A percentile compares a stretch with the other conserved stretches of the same genome.
phyloP scores from a whole-genome alignment of 2,329 filamentous ascomycete species.

The Clarireedia monteithiana region DNA sequence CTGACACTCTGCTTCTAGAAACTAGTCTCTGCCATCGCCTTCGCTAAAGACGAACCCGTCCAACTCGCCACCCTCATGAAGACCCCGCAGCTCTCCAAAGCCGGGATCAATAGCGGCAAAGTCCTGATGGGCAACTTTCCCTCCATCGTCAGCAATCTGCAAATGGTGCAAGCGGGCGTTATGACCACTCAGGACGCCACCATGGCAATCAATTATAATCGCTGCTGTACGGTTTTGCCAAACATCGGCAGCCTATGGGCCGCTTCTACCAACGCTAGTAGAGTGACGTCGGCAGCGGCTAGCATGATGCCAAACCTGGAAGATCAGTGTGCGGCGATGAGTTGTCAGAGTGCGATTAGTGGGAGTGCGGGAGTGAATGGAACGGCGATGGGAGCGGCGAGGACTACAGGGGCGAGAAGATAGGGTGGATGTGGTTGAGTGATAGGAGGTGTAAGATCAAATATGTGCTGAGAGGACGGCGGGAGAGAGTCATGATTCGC shows the following conservation, averaged over 20 bases:
- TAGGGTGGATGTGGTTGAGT: neutral
- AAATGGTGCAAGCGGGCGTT: slow-evolving; percentile 9
- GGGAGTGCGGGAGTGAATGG: neutral
- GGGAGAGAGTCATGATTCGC: too few relatives aligned
- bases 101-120: slow-evolving; percentile 11
- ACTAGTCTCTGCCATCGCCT: slow-evolving; percentile 12
- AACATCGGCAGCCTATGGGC: slow-evolving; percentile 13
- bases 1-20: slow-evolving; percentile 8
- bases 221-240: slow-evolving; percentile 16
- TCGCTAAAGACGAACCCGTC: slow-evolving; percentile 15
- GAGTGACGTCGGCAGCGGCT: neutral
- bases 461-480: too few relatives aligned
- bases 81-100: slow-evolving; percentile 6
- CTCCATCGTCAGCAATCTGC: slow-evolving; percentile 14
- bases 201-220: slow-evolving; percentile 15
- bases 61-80: slow-evolving; percentile 16
- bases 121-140: slow-evolving; percentile 18
- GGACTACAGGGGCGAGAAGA: neutral
- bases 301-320: slow-evolving; percentile 11
- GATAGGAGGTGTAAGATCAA: too few relatives aligned
- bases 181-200: slow-evolving; percentile 15
- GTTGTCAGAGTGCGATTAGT: slow-evolving; percentile 10
- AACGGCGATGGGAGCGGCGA: neutral
- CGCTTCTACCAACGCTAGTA: slow-evolving; percentile 11
- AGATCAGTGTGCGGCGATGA: slow-evolving; percentile 13